Base-by-base conservation (phyloP, 1,284 basidiomycete species). In the Malassezia arunalokei region DNA sequence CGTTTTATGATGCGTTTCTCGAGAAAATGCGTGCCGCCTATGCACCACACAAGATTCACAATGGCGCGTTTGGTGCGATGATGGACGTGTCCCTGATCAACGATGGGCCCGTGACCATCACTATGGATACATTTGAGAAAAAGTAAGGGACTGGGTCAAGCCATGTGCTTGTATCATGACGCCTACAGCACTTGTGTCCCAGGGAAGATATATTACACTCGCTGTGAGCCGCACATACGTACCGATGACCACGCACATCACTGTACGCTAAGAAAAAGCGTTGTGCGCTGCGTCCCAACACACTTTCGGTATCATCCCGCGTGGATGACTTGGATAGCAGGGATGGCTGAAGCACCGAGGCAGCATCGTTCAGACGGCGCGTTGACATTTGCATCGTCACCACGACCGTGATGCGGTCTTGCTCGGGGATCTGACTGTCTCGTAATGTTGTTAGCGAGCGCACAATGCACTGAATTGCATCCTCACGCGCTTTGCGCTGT, bases 41-140 rank as follows among this genome's bases (percentile, higher is more conserved):
- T 38, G 31, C 44, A 27, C 38, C 44, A 8, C 59, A 62, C 8
- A 51, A 49, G 14, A 62, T 70, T 54, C 62, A 65, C 40, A 62
- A 71, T 30, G 69, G 69, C 33, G 56, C 56, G 8, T 71, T 71
- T 39, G 69, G 69, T 9, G 66, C 62, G 37, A 70, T 71, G 69
- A 71, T 71, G 69, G 65, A 71, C 43, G 67, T 69, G 8, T 58
- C 58, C 1, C 43, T 71, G 6, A 59, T 63, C 1, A 71, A 71
- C 37, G 67, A 70, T 39, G 69, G 52, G 12, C 52, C 52, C 8
- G 52, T 54, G 8, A 54, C 52, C 7, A 54, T 54, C 61, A 60
- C 57, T 37, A 42, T 65, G n/a, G 64, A 65, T 41, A 64, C 62
- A n/a, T 39, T 60, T 31, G 64, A 65, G 12, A 65, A 64, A 50